Evolutionary conservation across 1,284 basidiomycete species (phyloP).

Genomic region (Austroboletus niveus): DNA sequence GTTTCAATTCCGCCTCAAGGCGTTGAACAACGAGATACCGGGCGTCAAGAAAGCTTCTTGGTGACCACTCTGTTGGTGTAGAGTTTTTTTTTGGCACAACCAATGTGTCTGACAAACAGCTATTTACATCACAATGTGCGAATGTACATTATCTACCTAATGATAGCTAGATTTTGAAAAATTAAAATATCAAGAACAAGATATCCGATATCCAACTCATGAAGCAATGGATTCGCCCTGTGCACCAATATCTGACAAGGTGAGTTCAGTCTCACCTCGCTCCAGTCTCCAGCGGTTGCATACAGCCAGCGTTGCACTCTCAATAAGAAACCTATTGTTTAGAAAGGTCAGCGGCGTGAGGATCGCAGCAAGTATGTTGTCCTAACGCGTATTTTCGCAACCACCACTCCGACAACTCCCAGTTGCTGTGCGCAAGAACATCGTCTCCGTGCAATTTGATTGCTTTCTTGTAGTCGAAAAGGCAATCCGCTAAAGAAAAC

Average conservation of each 20-base stretch:
- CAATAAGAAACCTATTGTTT: slow-evolving; percentile 62
- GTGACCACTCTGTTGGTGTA: slow-evolving; percentile 40
- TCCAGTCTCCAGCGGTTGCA: slow-evolving; percentile 78
- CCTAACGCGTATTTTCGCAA: slow-evolving; percentile 64
- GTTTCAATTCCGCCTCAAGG: slow-evolving; percentile 90
- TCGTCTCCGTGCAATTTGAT: slow-evolving; percentile 85
- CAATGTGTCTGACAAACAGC: neutral
- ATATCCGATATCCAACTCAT: slow-evolving; percentile 17
- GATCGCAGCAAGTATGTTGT: neutral
- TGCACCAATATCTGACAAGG: slow-evolving; percentile 52
- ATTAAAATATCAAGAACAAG: slow-evolving; percentile 19
- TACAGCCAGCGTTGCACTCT: slow-evolving; percentile 58
- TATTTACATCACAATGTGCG: neutral
- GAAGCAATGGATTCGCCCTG: slow-evolving; percentile 39
- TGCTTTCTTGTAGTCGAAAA: slow-evolving; percentile 64
- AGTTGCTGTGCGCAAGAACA: slow-evolving; percentile 81
- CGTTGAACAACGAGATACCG: slow-evolving; percentile 73
- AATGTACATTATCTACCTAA: slow-evolving; percentile 12
- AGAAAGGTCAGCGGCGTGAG: slow-evolving; percentile 3
- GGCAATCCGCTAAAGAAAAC: slow-evolving; percentile 73
- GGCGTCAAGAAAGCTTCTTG: slow-evolving; percentile 91
- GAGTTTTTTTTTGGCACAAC: neutral
- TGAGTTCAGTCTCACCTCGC: slow-evolving; percentile 65
- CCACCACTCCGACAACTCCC: slow-evolving; percentile 86
- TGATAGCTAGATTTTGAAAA: neutral